Base-by-base conservation (phyloP, 257 asterid genomes). In the Nicotiana benthamiana region DNA sequence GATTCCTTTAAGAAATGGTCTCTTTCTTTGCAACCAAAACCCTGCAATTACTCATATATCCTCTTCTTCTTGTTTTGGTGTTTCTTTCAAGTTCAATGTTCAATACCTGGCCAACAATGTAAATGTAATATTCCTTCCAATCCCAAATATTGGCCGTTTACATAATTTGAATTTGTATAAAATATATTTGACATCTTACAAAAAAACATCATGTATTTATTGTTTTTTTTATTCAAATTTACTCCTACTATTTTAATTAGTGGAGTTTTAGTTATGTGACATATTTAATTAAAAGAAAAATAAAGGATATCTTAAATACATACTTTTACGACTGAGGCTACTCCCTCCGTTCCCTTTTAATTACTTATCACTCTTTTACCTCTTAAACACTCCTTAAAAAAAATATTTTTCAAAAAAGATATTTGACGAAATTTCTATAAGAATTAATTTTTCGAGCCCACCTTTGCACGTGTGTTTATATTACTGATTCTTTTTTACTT, bases 1-100 rank as follows among this genome's bases (percentile, higher is more conserved):
- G 88, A 75, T 87, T 84, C 87, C 91, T 89, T 90, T 53, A 87
- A 87, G 92, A 86, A 81, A 86, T 84, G 80, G 85, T 66, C 84
- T 80, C 89, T 80, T 72, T 75, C 80, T 82, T 86, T 59, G 27
- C 17, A 82, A 80, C 30, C 83, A 83, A 82, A 86, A 70, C 56
- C 79, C 54, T 51, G 30, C 74, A 46, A 22, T 26, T 48, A 48
- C 43, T 72, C 24, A 0, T 8, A 6, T 46, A 13, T 12, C 32
- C n/a, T 20, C 17, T 0, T 12, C 1, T 46, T 3, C 15, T 51
- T 60, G 3, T 61, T 24, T 13, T 16, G 2, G 36, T 67, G 11
- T 11, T 10, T n/a, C 3, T 9, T 7, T 20, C 11, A 68, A 68
- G 12, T 40, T 68, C 3, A 36, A 68, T n/a, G 6, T 36, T 18